Evolutionary conservation across 2,329 filamentous ascomycete genomes (phyloP), one percentile per base, ranked within the genome.

Genomic region (Juglanconis sp.): DNA sequence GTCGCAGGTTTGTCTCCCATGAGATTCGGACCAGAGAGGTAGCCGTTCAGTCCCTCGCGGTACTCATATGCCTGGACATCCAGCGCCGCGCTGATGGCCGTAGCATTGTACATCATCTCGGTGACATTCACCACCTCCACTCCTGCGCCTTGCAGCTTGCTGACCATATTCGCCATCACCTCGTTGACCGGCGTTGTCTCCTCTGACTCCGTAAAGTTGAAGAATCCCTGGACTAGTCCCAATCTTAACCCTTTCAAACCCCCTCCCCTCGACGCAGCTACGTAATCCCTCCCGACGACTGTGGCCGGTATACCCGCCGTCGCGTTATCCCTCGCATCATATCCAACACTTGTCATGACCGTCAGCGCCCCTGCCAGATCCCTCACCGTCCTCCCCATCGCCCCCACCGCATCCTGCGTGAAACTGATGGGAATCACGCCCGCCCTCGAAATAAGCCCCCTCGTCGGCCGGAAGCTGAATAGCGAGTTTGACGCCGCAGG

Each of bases 31-130:
- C 74, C 73, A 34, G 77, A 72, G 0, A 89, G 77, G 67, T 89
- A 89, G 1, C 69, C 62, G 60, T 87, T 76, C 64, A 88, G 76
- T 30, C 73, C 68, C 66, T 86, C 76, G 15, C 80, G 78, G 68
- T 82, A 87, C 66, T 89, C 87, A 67, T 77, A 86, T 9, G 76
- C 77, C 65, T 90, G 87, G 1, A 85, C 83, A 65, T 89, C 87
- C 15, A 83, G 74, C 0, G 70, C 70, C 3, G 73, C 67, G 4
- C 68, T 68, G 48, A 89, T 78, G 4, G 73, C 69, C 1, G 78
- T 77, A 0, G 81, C 74, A 65, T 88, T 81, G 68, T 85, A 87
- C 15, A 78, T 63, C 1, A 74, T 47, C 5, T 76, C 74, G 8
- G 72, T 76, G 59, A 87, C 80, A 36, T 79, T 76, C 15, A 87